These are phyloP conservation scores for Xylaria venustula DNA, from an alignment of 495 filamentous ascomycete species.

Conservation along the genomic window DNA sequence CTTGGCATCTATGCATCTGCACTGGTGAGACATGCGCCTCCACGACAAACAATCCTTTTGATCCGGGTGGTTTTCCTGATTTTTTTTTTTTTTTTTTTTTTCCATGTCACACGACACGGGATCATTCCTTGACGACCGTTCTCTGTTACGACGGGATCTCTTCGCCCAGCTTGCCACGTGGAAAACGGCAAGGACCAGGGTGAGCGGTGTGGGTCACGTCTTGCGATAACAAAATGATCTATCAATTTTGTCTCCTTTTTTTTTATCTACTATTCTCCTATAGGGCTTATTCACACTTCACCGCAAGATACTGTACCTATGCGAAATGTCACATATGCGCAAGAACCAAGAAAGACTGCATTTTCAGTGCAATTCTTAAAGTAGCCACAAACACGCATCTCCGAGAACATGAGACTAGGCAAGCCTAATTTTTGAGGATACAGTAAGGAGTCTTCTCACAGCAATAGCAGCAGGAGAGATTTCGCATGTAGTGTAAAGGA, in stretches of 20 bases:
- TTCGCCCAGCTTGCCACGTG: conserved; percentile 14
- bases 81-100: too few species aligned
- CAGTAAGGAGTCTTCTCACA: neutral
- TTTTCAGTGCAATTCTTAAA: neutral
- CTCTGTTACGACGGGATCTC: neutral
- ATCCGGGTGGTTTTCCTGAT: neutral
- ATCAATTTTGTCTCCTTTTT: neutral
- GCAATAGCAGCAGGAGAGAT: too few species aligned
- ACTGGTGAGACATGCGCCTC: neutral
- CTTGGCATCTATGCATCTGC: neutral
- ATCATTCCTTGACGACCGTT: neutral
- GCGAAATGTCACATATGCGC: neutral
- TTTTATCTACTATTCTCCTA: too few species aligned
- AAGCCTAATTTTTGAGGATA: neutral
- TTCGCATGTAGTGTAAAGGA: too few species aligned
- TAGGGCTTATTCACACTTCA: neutral
- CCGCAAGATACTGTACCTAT: neutral
- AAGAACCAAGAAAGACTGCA: neutral
- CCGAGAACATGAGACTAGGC: neutral
- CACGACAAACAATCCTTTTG: neutral
- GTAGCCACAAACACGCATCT: neutral
- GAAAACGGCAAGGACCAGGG: conserved; percentile 9
- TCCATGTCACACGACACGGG: neutral
- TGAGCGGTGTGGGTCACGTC: neutral
- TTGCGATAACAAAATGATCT: neutral